Conservation (phyloP, 768 basidiomycete genomes). For the Grammothele lineata region DNA sequence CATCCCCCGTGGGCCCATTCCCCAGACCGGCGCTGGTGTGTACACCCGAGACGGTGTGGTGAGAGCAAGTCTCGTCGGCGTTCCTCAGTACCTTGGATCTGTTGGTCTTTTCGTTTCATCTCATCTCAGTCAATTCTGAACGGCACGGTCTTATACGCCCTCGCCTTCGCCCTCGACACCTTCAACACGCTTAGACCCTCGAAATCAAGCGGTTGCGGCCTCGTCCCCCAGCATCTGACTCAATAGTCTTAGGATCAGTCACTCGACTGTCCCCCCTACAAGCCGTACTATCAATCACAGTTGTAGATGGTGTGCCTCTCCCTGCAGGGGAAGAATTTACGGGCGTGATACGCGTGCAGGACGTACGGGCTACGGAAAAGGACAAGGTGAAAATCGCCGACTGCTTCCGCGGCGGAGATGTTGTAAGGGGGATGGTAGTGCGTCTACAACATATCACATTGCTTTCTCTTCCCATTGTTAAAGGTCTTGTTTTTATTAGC, state of each 20-base stretch:
- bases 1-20: slow-evolving; percentile 48
- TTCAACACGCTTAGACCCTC: slow-evolving; percentile 41
- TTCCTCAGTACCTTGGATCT: slow-evolving; percentile 55
- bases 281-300: slow-evolving; percentile 77
- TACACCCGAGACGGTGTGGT: slow-evolving; percentile 61
- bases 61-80: slow-evolving; percentile 69
- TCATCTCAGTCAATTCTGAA: slow-evolving; percentile 20
- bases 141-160: slow-evolving; percentile 3
- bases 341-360: slow-evolving; percentile 84
- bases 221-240: slow-evolving; percentile 68
- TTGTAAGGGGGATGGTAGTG: slow-evolving; percentile 83
- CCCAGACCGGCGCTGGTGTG: slow-evolving; percentile 59
- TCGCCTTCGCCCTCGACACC: background rate
- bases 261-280: slow-evolving; percentile 81
- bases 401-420: slow-evolving; percentile 90
- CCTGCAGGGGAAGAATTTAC: slow-evolving; percentile 84
- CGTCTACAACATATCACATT: slow-evolving; percentile 21
- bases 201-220: slow-evolving; percentile 61
- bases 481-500: slow-evolving; percentile 40
- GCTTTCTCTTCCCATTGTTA: background rate
- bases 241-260: slow-evolving; percentile 78
- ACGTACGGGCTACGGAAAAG: slow-evolving; percentile 87
- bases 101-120: slow-evolving; percentile 46
- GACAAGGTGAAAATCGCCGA: slow-evolving; percentile 86
- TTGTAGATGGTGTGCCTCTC: slow-evolving; percentile 83